These are phyloP conservation scores for Talaromyces trachyspermus DNA, from an alignment of 495 filamentous ascomycete genomes.

Conservation along the genomic window DNA sequence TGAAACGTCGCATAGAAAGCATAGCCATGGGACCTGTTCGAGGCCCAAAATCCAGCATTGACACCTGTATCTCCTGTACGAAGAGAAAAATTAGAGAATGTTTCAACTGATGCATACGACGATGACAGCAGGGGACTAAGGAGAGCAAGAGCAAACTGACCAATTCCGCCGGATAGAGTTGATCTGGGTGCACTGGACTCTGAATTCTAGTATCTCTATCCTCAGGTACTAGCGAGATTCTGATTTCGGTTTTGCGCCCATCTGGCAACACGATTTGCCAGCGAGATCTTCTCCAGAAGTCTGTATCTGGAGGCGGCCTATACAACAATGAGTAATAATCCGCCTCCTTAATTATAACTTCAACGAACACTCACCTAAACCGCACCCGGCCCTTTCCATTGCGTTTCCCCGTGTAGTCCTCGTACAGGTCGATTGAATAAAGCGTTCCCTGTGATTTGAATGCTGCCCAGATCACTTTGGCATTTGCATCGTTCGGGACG, in stretches of 20 bases:
- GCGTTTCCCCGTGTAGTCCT: slow-evolving; percentile 23
- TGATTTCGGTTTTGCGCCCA: slow-evolving; percentile 7
- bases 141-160: slow-evolving; percentile 15
- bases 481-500: slow-evolving; percentile 27
- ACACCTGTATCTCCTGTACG: slow-evolving; percentile 21
- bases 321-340: slow-evolving; percentile 4
- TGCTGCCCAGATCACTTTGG: slow-evolving; percentile 27
- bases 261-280: slow-evolving; percentile 21
- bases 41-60: slow-evolving; percentile 27
- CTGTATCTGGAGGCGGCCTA: slow-evolving; percentile 33
- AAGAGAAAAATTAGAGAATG: not conserved
- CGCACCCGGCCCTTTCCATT: slow-evolving; percentile 27
- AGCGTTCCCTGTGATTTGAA: slow-evolving; percentile 36
- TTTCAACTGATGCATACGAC: not conserved
- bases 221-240: slow-evolving; percentile 16
- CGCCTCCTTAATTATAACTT: too few species aligned
- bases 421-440: slow-evolving; percentile 36
- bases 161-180: slow-evolving; percentile 23
- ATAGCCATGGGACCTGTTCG: slow-evolving; percentile 21
- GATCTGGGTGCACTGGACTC: slow-evolving; percentile 21
- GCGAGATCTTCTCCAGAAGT: slow-evolving; percentile 29
- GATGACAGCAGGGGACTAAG: too few species aligned
- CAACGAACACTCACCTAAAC: slow-evolving; percentile 40
- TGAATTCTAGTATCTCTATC: slow-evolving; percentile 14
- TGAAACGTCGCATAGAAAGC: slow-evolving; percentile 23